These are phyloP conservation scores for Copromyces sp. DNA, from an alignment of 495 filamentous ascomycete genomes.

Conservation along the genomic window DNA sequence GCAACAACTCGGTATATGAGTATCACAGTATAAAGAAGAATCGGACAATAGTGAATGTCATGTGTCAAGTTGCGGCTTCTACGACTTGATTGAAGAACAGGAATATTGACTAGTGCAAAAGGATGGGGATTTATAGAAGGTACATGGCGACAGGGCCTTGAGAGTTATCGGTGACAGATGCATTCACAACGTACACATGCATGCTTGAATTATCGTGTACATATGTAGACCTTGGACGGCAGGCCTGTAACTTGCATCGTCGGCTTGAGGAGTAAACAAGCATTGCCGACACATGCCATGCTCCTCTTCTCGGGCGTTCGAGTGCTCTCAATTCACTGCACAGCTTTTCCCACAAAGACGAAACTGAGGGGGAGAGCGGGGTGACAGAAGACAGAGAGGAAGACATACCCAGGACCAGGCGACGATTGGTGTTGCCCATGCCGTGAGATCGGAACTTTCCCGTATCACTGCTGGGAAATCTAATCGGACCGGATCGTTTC, in stretches of 20 bases:
- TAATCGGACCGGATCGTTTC: background rate
- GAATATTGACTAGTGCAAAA: no score
- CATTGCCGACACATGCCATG: background rate
- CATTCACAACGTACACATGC: no score
- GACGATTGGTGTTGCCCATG: background rate
- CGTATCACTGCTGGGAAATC: background rate
- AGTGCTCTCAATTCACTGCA: background rate
- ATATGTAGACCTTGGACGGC: background rate
- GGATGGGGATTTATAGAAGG: no score
- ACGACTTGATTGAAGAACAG: no score
- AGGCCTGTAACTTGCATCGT: background rate
- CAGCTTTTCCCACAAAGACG: background rate
- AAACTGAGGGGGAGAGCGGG: background rate
- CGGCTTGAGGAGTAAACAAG: background rate
- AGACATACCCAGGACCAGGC: background rate
- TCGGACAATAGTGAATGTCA: no score
- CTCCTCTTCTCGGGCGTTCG: background rate
- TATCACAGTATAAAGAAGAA: no score
- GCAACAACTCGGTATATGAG: no score
- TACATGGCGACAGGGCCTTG: no score
- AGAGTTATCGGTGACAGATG: no score
- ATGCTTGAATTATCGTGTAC: background rate
- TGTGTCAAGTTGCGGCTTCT: no score
- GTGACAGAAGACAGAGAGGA: background rate
- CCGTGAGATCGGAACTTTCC: background rate